A percentile compares a stretch with the other conserved stretches of the same genome.
These are phyloP conservation scores for Boletus bicolor DNA, from an alignment of 768 basidiomycete genomes.

Conservation along the genomic window DNA sequence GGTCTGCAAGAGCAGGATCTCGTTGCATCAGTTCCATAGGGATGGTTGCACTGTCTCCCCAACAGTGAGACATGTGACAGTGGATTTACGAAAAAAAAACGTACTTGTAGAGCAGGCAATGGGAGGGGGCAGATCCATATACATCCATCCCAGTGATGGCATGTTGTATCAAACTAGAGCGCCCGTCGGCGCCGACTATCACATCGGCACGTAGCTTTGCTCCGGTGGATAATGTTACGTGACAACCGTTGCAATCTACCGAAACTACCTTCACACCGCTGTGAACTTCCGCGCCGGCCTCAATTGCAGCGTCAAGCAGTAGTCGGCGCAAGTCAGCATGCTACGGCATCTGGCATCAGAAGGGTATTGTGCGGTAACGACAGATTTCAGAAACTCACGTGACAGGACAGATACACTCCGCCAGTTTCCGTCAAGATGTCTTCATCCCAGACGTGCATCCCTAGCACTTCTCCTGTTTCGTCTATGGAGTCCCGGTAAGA, in stretches of 20 bases:
- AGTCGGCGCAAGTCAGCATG: constrained; percentile 51
- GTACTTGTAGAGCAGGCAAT: constrained; percentile 45
- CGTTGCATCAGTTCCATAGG: constrained; percentile 38
- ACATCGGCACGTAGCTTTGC: constrained; percentile 47
- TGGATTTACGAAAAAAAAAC: constrained; percentile 4
- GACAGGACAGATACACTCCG: constrained; percentile 47
- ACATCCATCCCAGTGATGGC: constrained; percentile 34
- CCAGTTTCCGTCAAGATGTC: constrained; percentile 47
- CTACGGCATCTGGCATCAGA: constrained; percentile 29
- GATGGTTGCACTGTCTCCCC: constrained; percentile 37
- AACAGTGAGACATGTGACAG: background rate
- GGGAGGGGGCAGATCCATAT: constrained; percentile 22
- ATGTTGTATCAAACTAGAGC: constrained; percentile 39
- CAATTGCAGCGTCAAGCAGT: constrained; percentile 43
- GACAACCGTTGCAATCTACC: constrained; percentile 31
- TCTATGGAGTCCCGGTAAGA: constrained; percentile 32
- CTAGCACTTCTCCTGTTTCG: constrained; percentile 42
- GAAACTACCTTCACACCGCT: constrained; percentile 40
- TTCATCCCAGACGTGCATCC: constrained; percentile 45
- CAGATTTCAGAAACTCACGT: constrained; percentile 33
- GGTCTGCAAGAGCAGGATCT: constrained; percentile 38
- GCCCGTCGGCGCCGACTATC: constrained; percentile 61
- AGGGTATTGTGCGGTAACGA: background rate
- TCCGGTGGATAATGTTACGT: constrained; percentile 41
- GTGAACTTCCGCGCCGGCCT: constrained; percentile 47